Base-by-base conservation (phyloP, 1,284 basidiomycete genomes). In the Trichosporon sp. region DNA sequence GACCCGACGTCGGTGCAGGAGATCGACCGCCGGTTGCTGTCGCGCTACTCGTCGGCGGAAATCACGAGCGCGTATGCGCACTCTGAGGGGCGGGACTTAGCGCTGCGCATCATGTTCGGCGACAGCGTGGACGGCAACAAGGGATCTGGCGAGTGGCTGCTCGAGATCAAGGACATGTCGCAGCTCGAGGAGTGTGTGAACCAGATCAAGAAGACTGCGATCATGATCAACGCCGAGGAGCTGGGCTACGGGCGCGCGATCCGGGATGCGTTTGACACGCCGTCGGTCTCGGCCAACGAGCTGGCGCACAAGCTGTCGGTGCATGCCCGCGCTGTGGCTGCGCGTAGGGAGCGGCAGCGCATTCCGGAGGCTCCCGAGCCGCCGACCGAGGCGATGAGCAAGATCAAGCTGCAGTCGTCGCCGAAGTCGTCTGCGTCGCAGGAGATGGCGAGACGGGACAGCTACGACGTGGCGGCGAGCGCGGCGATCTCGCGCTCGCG, bases 181-280 rank as follows among this genome's bases (percentile, higher is more conserved):
- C 69, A 73, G 32, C 61, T 74, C 34, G 64, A 68, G 27, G 74
- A 76, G 52, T 76, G 71, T 70, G 68, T 74, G 54, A 63, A 68
- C 21, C 74, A 76, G 65, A 70, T 76, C 67, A 71, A 73, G 56
- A 70, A 69, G 49, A 71, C 70, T 16, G 69, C 71, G 13, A 67
- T 69, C 25, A 65, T 73, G 61, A 70, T 76, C 63, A 71, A 70
- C 44, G 72, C 74, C 36, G 74, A 75, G 60, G 62, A 68, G 21
- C 59, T 72, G 23, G 73, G 70, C 1, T 67, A 69, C 40, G 73
- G 73, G 7, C 61, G 54, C 8, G 73, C 70, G 1, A 70, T 74
- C 14, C 67, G 70, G 4, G 40, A 65, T 1, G 71, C 69, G 11
- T 71, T 70, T 58, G 64, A 66, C 16, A 58, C 63, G 7, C 62